phyloP scores from a whole-genome alignment of 2,329 filamentous ascomycete species.

The Gaeumannomyces sp. region DNA sequence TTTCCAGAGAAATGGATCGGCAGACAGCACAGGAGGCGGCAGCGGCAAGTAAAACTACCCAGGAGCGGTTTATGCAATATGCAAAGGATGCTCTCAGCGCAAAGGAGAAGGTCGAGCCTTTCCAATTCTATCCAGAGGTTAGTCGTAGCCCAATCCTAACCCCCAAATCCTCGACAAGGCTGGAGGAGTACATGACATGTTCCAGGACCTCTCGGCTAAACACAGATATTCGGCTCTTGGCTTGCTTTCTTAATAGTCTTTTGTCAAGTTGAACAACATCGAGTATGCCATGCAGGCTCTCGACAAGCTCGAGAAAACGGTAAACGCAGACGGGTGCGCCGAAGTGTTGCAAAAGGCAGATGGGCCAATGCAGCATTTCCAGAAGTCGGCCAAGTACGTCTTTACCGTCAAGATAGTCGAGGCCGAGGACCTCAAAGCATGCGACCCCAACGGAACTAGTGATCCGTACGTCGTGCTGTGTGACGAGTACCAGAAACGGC shows the following conservation, averaged over 20 bases:
- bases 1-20: slow-evolving; percentile 88
- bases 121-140: slow-evolving; percentile 92
- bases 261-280: slow-evolving; percentile 97
- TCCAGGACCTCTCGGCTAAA: slow-evolving; percentile 4
- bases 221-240: neutral
- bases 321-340: slow-evolving; percentile 89
- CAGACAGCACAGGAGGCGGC: slow-evolving; percentile 82
- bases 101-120: slow-evolving; percentile 91
- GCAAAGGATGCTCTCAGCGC: slow-evolving; percentile 90
- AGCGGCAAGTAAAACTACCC: slow-evolving; percentile 68
- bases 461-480: slow-evolving; percentile 96
- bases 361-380: slow-evolving; percentile 58
- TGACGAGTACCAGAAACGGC: slow-evolving; percentile 94
- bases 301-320: slow-evolving; percentile 79
- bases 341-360: slow-evolving; percentile 70
- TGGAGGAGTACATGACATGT: neutral
- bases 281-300: slow-evolving; percentile 91
- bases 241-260: slow-evolving; percentile 52
- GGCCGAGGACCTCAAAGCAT: slow-evolving; percentile 96
- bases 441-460: slow-evolving; percentile 87
- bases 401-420: slow-evolving; percentile 99
- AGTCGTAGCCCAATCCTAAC: slow-evolving; percentile 19
- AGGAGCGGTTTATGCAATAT: slow-evolving; percentile 88
- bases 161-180: neutral
- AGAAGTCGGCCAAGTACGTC: slow-evolving; percentile 77